Percentiles rank a stretch among this genome's conserved stretches.
These are phyloP conservation scores for Tuber microsphaerosporum DNA, from an alignment of 495 filamentous ascomycete species.

Conservation along the genomic window DNA sequence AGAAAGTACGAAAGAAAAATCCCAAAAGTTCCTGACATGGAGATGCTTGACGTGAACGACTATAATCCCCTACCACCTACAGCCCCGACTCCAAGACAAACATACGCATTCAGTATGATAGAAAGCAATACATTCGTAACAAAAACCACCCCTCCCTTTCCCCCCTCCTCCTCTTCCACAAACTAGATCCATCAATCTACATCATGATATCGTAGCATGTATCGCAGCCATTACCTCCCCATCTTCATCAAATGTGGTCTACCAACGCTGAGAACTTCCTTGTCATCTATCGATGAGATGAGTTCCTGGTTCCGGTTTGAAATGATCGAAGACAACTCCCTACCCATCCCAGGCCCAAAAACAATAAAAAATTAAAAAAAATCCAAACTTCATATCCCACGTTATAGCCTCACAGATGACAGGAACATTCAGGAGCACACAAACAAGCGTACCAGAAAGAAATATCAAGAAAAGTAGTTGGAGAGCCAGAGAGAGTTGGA, in stretches of 20 bases:
- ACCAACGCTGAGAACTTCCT: not conserved
- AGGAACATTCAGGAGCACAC: constrained; percentile 30
- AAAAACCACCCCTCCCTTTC: constrained; percentile 20
- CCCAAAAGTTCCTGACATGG: constrained; percentile 39
- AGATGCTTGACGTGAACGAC: constrained; percentile 32
- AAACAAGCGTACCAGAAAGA: constrained; percentile 24
- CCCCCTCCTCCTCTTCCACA: constrained; percentile 12
- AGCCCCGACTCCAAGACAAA: constrained; percentile 17
- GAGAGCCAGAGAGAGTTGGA: not conserved
- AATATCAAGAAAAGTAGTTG: constrained; percentile 15
- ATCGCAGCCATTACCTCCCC: not conserved
- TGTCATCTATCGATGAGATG: not conserved
- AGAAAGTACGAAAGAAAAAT: constrained; percentile 34
- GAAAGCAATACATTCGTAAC: not conserved
- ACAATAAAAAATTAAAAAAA: constrained; percentile 19
- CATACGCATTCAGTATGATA: constrained; percentile 15
- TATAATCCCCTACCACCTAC: constrained; percentile 35
- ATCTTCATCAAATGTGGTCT: not conserved
- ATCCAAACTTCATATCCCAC: constrained; percentile 38
- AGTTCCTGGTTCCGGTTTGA: not conserved
- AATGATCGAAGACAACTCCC: constrained; percentile 24
- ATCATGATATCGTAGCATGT: constrained; percentile 19
- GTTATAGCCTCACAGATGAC: constrained; percentile 43
- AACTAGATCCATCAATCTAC: constrained; percentile 16
- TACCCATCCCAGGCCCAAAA: constrained; percentile 32